Base-by-base conservation (phyloP, 305 asterid species). In the Euphrasia arctica region DNA sequence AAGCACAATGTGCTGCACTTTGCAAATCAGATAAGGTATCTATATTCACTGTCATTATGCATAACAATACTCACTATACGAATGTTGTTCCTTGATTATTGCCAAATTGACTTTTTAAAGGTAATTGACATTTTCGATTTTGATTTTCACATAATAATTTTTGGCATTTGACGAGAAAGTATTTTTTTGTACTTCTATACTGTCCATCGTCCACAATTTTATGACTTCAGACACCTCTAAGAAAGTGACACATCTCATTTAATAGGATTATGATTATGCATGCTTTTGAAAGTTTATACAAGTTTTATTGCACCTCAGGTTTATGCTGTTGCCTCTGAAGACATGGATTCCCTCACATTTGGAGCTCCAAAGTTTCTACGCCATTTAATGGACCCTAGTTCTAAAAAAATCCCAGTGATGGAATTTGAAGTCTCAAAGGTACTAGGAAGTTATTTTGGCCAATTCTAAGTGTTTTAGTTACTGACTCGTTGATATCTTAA, bases 311-410 rank as follows among this genome's bases (percentile, higher is more conserved):
- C 34, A 4, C 61, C 31, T 61, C 78, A 93, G 99, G 99, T 86
- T 65, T 93, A 90, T 77, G 99, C 86, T 66, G 95, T 90, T 63
- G 97, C 99, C 41, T 93, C 99, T 43, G 99, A 93, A 75, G 99
- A 93, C 77, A 93, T 93, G 99, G 99, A 93, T 81, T 93, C 97
- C 54, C 79, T 93, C 60, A 88, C 99, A 41, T 93, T 93, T 77
- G 97, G 99, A 75, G 90, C 97, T 73, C 87, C 95, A 42, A 83
- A 67, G 70, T 93, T 93, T 80, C 86, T 93, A 72, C 97, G 99
- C 25, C 97, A 93, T 83, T 74, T 93, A 67, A 93, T 90, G 97
- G 95, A 90, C 77, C 99, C 99, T 73, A 88, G 91, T 79, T 79
- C 95, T 51, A 93, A 88, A 77, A 90, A 93, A 72, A 86, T 93